Evolutionary conservation across 1,284 basidiomycete species (phyloP), one percentile per base, ranked within the genome.

Genomic region (Heterobasidion occidentale): DNA sequence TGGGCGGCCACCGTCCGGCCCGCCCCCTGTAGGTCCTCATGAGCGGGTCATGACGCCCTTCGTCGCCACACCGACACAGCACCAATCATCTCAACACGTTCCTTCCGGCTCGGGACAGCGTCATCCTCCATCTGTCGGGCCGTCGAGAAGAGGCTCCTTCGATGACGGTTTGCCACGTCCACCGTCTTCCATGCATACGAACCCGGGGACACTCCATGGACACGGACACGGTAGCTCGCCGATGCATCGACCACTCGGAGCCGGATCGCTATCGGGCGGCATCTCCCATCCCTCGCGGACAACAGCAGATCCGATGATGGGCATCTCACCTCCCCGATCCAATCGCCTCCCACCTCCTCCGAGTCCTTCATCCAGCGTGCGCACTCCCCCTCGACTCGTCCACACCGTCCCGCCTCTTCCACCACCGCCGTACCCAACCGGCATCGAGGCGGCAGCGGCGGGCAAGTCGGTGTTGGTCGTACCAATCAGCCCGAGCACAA

Each of bases 1-100:
- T 6, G 59, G 58, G 12, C 14, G 65, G 58, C 17, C 57, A 57
- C 53, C 62, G 36, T 55, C 61, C 34, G 66, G 63, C 46, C 67
- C 66, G 15, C 74, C 71, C 70, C 61, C 74, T 67, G 36, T 67
- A 70, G 63, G 73, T 70, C 64, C 64, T 36, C 67, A 68, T 44
- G 71, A 73, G 19, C 67, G 69, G 38, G 46, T 67, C 51, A 65
- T 68, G 49, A 77, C 75, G 34, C 77, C 80, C 6, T 81, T 82
- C 61, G 74, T 74, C 8, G 76, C 81, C 71, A 70, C 72, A n/a
- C 74, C 78, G 1, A 70, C 75, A 38, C 74, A 77, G 27, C 52
- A 42, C 27, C n/a, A 36, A 53, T 17, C 38, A 46, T 19, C 17
- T 9, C 51, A 38, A 35, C 27, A 64, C 62, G 55, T 61, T n/a